These are phyloP conservation scores for Ogataea allantospora DNA, from an alignment of 805 yeast genomes.

Conservation along the genomic window DNA sequence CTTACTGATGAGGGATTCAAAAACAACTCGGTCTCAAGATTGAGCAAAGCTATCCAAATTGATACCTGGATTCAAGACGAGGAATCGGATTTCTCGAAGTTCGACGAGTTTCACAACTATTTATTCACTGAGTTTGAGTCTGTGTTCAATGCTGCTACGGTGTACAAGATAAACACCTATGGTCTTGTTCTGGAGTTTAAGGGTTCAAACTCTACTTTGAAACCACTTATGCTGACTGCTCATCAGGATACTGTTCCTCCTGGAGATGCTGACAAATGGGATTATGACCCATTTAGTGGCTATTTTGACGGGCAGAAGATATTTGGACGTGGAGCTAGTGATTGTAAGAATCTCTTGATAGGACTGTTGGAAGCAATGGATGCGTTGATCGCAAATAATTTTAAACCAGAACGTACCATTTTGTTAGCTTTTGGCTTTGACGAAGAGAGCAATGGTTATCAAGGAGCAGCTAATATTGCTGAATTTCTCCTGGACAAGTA, in stretches of 20 bases:
- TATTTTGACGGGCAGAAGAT: conserved; percentile 62
- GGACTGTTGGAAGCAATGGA: conserved; percentile 69
- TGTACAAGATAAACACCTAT: conserved; percentile 57
- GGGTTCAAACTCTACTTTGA: conserved; percentile 49
- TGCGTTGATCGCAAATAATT: conserved; percentile 44
- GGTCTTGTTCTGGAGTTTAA: conserved; percentile 64
- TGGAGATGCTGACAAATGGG: conserved; percentile 62
- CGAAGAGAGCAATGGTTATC: conserved; percentile 67
- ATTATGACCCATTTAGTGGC: conserved; percentile 63
- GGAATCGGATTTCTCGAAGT: conserved; percentile 20
- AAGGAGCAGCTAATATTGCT: conserved; percentile 59
- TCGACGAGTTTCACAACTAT: conserved; percentile 43
- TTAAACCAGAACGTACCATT: conserved; percentile 60
- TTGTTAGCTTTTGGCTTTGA: conserved; percentile 73
- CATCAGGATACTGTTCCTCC: conserved; percentile 85
- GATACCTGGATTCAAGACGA: conserved; percentile 45
- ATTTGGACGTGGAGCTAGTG: conserved; percentile 79
- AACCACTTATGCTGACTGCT: conserved; percentile 70
- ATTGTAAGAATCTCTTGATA: conserved; percentile 68
- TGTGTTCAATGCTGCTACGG: conserved; percentile 42
- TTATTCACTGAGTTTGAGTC: conserved; percentile 53
- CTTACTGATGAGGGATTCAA: conserved; percentile 35
- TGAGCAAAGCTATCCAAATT: conserved; percentile 50
- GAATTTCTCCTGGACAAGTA: conserved; percentile 47
- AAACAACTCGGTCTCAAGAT: conserved; percentile 38